These are phyloP conservation scores for Lactarius tabidus DNA, from an alignment of 768 basidiomycete species.

Conservation along the genomic window DNA sequence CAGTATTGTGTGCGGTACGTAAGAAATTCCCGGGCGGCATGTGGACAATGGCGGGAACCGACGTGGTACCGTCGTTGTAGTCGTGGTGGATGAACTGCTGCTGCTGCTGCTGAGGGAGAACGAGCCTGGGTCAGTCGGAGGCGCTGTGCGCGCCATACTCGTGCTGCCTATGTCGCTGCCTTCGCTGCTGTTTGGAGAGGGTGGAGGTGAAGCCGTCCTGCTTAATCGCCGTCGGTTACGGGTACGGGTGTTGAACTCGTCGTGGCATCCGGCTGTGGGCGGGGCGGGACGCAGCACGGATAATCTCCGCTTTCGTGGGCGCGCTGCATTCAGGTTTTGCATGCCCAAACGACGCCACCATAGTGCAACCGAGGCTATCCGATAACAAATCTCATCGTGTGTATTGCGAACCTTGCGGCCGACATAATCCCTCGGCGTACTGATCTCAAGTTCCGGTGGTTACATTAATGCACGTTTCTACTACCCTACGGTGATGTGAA, in stretches of 20 bases:
- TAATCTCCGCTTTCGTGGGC: neutral
- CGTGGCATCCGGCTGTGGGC: neutral
- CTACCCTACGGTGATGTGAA: too few relatives aligned
- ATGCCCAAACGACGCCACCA: too few relatives aligned
- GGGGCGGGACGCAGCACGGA: neutral
- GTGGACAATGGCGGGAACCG: conserved; percentile 23
- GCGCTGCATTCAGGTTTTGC: neutral
- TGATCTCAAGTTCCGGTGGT: too few relatives aligned
- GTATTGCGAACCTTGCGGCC: too few relatives aligned
- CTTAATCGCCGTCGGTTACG: conserved; percentile 2
- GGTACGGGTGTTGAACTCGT: neutral
- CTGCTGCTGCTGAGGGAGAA: conserved; percentile 1
- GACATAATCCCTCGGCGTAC: too few relatives aligned
- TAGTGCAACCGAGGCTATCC: too few relatives aligned
- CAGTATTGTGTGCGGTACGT: conserved; percentile 16
- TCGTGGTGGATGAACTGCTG: neutral
- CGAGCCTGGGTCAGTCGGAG: conserved; percentile 25
- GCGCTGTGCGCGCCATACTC: neutral
- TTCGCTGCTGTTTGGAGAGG: conserved; percentile 13
- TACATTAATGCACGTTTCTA: too few relatives aligned
- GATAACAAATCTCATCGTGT: too few relatives aligned
- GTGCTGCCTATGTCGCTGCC: conserved; percentile 19
- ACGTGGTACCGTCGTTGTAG: neutral
- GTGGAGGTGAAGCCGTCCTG: conserved; percentile 19
- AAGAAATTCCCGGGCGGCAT: conserved; percentile 17